A percentile compares a stretch with the other conserved stretches of the same genome.
Evolutionary conservation across 1,284 basidiomycete species (phyloP).

Genomic region (Vanrija sp.): DNA sequence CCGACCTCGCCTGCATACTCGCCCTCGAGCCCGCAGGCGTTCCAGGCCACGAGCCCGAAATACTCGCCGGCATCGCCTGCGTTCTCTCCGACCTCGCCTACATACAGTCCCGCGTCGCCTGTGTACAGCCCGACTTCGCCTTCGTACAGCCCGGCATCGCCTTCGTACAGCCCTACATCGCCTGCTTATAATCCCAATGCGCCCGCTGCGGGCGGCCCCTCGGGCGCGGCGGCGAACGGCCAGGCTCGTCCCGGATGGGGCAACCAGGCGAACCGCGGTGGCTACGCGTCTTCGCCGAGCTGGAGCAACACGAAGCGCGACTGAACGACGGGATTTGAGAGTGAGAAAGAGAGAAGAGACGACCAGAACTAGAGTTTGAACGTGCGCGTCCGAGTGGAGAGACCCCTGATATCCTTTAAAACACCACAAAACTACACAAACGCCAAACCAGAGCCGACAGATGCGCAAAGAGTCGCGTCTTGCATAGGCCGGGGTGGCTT

Average conservation of each 20-base stretch:
- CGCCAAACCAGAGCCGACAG: too few species aligned
- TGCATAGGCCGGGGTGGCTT: constrained; percentile 1
- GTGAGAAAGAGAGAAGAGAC: neutral
- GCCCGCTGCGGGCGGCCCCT: constrained; percentile 48
- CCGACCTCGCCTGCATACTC: constrained; percentile 56
- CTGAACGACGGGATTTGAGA: neutral
- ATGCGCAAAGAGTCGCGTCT: neutral
- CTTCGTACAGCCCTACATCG: constrained; percentile 50
- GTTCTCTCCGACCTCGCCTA: neutral
- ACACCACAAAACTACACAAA: too few species aligned
- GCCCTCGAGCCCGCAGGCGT: constrained; percentile 58
- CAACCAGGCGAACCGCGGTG: constrained; percentile 2
- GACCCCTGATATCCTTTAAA: too few species aligned
- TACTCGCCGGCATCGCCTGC: constrained; percentile 56
- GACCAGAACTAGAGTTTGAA: neutral
- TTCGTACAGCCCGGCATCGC: constrained; percentile 70
- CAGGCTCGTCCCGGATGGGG: constrained; percentile 10
- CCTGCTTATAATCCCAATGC: constrained; percentile 67
- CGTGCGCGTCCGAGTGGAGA: neutral
- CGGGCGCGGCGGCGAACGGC: neutral
- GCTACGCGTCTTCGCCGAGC: constrained; percentile 17
- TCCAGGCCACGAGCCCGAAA: constrained; percentile 77
- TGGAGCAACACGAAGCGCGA: constrained; percentile 17
- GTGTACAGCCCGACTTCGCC: constrained; percentile 33
- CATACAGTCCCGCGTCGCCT: neutral